Evolutionary conservation across 306 rosid genomes (phyloP).

Genomic region (Sicyos edulis): DNA sequence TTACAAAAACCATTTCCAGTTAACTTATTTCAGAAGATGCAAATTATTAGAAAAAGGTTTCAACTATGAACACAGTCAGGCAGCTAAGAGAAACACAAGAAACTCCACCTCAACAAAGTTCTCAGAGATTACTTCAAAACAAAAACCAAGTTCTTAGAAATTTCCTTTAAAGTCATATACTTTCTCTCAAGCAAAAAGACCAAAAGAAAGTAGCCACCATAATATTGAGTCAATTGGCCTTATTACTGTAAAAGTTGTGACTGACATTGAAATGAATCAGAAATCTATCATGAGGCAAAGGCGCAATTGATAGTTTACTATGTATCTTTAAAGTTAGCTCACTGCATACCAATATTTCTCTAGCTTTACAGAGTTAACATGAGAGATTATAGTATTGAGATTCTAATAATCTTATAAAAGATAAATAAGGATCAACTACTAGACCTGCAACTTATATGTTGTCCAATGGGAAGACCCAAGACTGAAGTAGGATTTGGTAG

Average conservation of each 20-base stretch:
- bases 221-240: background rate
- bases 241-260: background rate
- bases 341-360: background rate
- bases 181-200: background rate
- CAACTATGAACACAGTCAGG: background rate
- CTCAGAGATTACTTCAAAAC: background rate
- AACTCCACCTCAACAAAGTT: background rate
- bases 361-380: background rate
- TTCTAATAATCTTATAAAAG: conserved; percentile 1
- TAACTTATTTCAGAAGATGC: background rate
- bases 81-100: background rate
- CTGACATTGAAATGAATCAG: background rate
- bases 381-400: background rate
- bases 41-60: background rate
- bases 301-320: background rate
- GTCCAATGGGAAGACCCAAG: conserved; percentile 98
- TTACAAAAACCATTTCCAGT: background rate
- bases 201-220: background rate
- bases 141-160: too few species aligned
- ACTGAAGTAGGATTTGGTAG: conserved; percentile 76
- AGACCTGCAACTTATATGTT: conserved; percentile 97
- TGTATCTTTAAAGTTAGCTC: background rate
- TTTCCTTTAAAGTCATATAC: background rate
- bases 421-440: conserved; percentile 11
- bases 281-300: conserved; percentile 4